Percentiles rank a stretch among this genome's conserved stretches.
These are phyloP conservation scores for Marsdenia floribunda DNA, from an alignment of 257 asterid species.

Conservation along the genomic window DNA sequence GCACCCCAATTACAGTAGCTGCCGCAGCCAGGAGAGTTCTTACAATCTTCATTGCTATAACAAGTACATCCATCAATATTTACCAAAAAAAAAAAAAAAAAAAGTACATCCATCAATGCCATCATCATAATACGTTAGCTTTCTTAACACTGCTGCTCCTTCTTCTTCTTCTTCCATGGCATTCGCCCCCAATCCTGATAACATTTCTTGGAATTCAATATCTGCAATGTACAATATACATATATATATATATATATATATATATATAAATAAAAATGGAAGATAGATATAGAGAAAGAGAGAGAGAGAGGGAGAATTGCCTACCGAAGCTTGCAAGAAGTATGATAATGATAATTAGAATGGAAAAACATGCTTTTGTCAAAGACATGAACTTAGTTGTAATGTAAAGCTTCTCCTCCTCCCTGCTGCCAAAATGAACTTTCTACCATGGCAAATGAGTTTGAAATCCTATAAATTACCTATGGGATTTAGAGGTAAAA, in stretches of 20 bases:
- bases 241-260: too few species aligned
- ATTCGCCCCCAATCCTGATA: not conserved
- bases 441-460: too few species aligned
- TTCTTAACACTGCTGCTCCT: not conserved
- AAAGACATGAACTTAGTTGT: not conserved
- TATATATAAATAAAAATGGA: not conserved
- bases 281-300: too few species aligned
- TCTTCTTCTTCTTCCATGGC: not conserved
- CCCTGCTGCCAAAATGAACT: too few species aligned
- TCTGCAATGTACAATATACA: not conserved
- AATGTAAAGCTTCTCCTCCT: too few species aligned
- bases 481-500: too few species aligned
- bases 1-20: constrained; percentile 5
- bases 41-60: constrained; percentile 9
- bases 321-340: not conserved
- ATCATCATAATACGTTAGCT: too few species aligned
- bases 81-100: too few species aligned
- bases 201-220: not conserved
- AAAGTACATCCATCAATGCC: too few species aligned
- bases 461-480: too few species aligned
- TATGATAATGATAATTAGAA: not conserved
- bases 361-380: not conserved
- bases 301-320: not conserved
- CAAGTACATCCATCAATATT: constrained; percentile 5
- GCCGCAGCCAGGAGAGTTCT: constrained; percentile 8